Conservation (phyloP, 768 basidiomycete genomes). For the Phanerochaete carnosa region DNA sequence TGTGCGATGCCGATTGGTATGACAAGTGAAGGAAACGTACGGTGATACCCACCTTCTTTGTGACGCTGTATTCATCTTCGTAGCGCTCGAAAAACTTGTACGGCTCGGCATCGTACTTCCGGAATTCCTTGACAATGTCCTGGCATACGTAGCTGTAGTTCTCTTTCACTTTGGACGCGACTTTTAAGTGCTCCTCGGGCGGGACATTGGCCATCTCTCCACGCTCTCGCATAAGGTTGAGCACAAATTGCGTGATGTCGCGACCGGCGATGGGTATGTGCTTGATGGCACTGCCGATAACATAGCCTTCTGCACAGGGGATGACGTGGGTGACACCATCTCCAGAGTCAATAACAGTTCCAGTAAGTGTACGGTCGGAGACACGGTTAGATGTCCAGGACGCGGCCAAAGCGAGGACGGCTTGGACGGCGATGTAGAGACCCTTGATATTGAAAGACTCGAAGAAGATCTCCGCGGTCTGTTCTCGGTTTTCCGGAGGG, state of each 20-base stretch:
- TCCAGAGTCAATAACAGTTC: constrained; percentile 98
- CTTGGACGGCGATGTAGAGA: constrained; percentile 97
- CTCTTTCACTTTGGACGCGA: constrained; percentile 95
- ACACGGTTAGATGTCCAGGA: constrained; percentile 94
- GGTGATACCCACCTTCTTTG: constrained; percentile 65
- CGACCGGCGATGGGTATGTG: constrained; percentile 98
- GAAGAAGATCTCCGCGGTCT: constrained; percentile 99
- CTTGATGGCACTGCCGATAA: constrained; percentile 98
- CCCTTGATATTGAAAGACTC: constrained; percentile 99
- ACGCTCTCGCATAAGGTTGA: constrained; percentile 92
- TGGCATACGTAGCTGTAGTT: constrained; percentile 98
- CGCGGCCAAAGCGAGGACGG: constrained; percentile 95
- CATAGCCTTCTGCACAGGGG: constrained; percentile 94
- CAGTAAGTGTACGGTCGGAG: constrained; percentile 87
- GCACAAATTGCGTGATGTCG: constrained; percentile 94
- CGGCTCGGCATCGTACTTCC: constrained; percentile 96
- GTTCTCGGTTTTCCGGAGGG: constrained; percentile 97
- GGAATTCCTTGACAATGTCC: constrained; percentile 98
- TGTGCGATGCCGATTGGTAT: neutral
- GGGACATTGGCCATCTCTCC: constrained; percentile 90
- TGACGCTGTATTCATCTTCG: constrained; percentile 91
- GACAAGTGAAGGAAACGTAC: neutral
- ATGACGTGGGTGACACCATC: constrained; percentile 99
- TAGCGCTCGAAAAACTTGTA: constrained; percentile 93
- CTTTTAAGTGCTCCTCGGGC: constrained; percentile 89